Evolutionary conservation across 2,329 filamentous ascomycete species (phyloP).

Genomic region (Lachnellula cervina): DNA sequence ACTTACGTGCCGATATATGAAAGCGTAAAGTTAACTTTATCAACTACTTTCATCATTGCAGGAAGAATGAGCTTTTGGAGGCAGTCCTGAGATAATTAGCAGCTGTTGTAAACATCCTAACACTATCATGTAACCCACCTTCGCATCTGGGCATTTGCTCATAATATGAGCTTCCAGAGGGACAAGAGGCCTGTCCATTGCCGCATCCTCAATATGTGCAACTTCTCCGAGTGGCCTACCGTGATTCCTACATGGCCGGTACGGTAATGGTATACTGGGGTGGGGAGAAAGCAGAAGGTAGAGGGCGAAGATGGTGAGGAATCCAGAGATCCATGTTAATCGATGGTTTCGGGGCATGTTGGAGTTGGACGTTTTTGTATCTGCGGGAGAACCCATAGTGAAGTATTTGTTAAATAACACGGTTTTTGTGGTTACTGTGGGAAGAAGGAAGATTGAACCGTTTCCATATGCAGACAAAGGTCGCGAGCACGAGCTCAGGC

Average conservation of each 20-base stretch:
- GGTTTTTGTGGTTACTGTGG: background rate
- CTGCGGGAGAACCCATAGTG: conserved; percentile 14
- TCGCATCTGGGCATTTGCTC: conserved; percentile 92
- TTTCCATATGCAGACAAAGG: background rate
- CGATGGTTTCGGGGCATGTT: conserved; percentile 9
- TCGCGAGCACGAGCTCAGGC: background rate
- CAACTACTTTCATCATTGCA: conserved; percentile 72
- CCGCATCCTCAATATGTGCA: background rate
- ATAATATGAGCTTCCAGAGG: conserved; percentile 94
- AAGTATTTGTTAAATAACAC: conserved; percentile 2
- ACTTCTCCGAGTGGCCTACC: background rate
- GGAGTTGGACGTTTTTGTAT: conserved; percentile 11
- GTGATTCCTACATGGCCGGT: conserved; percentile 1
- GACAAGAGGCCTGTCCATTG: conserved; percentile 41
- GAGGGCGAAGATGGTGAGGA: conserved; percentile 17
- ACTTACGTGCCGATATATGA: conserved; percentile 81
- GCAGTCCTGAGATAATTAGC: conserved; percentile 52
- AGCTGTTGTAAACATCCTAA: conserved; percentile 1
- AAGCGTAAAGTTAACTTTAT: conserved; percentile 86
- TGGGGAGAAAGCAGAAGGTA: conserved; percentile 16
- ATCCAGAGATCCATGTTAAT: conserved; percentile 18
- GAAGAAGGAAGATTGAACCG: background rate
- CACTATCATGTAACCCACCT: conserved; percentile 35
- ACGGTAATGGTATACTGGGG: background rate
- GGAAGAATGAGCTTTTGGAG: conserved; percentile 77